Percentiles rank a stretch among this genome's conserved stretches.
These are phyloP conservation scores for Aspergillus hancockii DNA, from an alignment of 495 filamentous ascomycete species.

Conservation along the genomic window DNA sequence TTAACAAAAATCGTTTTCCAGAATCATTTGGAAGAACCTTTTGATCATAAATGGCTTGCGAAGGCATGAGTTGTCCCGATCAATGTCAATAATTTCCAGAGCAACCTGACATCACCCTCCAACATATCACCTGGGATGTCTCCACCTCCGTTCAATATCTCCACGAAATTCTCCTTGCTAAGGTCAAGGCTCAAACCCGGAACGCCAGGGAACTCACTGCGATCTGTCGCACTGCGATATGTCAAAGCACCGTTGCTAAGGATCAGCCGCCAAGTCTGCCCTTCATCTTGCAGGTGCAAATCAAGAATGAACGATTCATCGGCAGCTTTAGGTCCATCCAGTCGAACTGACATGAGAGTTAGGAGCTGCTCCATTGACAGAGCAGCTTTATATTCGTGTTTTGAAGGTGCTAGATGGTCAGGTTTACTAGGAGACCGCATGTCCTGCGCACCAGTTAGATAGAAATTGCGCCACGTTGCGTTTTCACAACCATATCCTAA, in stretches of 20 bases:
- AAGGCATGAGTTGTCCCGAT: neutral
- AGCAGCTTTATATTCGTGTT: conserved; percentile 3
- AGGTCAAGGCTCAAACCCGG: neutral
- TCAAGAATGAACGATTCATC: conserved; percentile 14
- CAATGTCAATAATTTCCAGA: neutral
- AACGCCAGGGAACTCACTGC: neutral
- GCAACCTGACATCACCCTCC: neutral
- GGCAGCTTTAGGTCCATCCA: conserved; percentile 19
- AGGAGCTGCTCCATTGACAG: conserved; percentile 19
- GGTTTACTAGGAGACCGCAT: neutral
- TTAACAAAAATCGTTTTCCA: no score
- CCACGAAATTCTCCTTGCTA: neutral
- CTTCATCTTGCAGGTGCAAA: conserved; percentile 14
- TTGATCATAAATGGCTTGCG: no score
- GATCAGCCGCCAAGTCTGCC: conserved; percentile 17
- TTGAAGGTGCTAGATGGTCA: neutral
- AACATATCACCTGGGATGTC: neutral
- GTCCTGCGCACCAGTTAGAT: conserved; percentile 22
- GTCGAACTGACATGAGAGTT: conserved; percentile 12
- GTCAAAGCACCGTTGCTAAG: conserved; percentile 23
- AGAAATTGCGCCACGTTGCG: conserved; percentile 27
- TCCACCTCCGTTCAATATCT: conserved; percentile 1
- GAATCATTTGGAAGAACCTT: no score
- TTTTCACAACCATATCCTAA: conserved; percentile 28
- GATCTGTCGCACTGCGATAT: neutral